Percentiles rank a stretch among this genome's conserved stretches.
Conservation (phyloP, 495 filamentous ascomycete species). For the Neurospora sp. region DNA sequence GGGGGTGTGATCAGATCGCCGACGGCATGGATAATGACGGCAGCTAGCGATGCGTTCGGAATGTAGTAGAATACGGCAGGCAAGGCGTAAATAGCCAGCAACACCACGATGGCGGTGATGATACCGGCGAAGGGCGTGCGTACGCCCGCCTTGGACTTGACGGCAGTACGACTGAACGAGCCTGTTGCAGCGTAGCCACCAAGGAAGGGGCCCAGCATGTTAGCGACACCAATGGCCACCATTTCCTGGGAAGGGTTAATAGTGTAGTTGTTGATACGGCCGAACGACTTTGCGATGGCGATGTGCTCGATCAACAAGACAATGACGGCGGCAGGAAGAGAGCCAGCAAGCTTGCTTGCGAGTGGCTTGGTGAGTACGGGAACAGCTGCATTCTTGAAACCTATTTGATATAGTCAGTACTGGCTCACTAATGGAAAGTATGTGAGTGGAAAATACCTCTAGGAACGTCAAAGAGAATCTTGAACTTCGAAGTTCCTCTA, state of each 20-base stretch:
- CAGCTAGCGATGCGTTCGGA: constrained; percentile 73
- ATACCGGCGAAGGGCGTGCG: constrained; percentile 86
- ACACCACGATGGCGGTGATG: constrained; percentile 79
- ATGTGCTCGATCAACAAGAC: constrained; percentile 94
- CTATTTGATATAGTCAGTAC: constrained; percentile 23
- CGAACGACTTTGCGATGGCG: constrained; percentile 97
- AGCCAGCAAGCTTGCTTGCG: constrained; percentile 17
- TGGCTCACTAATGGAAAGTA: too few relatives aligned
- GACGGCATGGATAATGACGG: constrained; percentile 95
- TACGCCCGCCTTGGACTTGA: constrained; percentile 96
- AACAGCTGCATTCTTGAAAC: constrained; percentile 74
- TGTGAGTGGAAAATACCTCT: constrained; percentile 40
- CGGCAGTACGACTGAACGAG: constrained; percentile 94
- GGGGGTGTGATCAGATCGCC: constrained; percentile 91
- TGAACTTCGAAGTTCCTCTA: constrained; percentile 43
- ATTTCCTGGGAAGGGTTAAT: constrained; percentile 96
- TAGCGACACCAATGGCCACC: constrained; percentile 87
- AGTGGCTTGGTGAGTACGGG: constrained; percentile 48
- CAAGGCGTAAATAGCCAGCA: constrained; percentile 90
- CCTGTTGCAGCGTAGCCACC: constrained; percentile 92
- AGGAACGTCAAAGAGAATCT: constrained; percentile 66
- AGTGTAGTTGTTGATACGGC: constrained; percentile 94
- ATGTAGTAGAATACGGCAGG: constrained; percentile 94
- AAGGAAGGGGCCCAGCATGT: constrained; percentile 87
- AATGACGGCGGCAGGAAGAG: constrained; percentile 53